Percentiles rank a stretch among this genome's conserved stretches.
Evolutionary conservation across 805 yeast species (phyloP).

Genomic region (Barnettozyma sp.): DNA sequence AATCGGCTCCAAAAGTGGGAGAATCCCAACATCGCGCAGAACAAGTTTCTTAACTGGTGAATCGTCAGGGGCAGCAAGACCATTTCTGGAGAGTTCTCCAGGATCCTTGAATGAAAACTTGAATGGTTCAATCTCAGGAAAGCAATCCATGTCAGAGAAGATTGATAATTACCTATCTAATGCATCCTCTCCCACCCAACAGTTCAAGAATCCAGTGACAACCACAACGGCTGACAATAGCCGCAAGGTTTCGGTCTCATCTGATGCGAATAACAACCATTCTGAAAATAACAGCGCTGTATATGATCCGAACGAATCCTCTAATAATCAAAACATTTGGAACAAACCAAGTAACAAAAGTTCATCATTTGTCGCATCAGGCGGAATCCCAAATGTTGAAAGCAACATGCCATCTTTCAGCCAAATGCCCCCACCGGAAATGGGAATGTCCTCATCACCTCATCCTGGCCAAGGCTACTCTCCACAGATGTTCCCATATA

Average conservation of each 20-base stretch:
- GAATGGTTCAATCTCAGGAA: conserved; percentile 14
- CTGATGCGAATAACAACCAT: conserved; percentile 23
- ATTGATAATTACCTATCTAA: conserved; percentile 47
- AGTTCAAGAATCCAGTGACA: conserved; percentile 23
- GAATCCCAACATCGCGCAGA: conserved; percentile 40
- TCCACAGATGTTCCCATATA: conserved; percentile 30
- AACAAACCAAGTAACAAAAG: conserved; percentile 38
- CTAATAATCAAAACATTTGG: conserved; percentile 44
- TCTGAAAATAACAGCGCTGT: conserved; percentile 32
- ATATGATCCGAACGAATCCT: conserved; percentile 24
- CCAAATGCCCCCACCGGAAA: conserved; percentile 8
- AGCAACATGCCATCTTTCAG: conserved; percentile 2
- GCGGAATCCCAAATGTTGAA: conserved; percentile 1
- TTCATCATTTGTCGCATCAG: conserved; percentile 27
- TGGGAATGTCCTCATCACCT: conserved; percentile 14
- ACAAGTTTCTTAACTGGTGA: conserved; percentile 40
- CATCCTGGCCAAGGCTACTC: conserved; percentile 22
- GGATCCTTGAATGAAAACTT: conserved; percentile 27
- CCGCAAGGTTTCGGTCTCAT: conserved; percentile 22
- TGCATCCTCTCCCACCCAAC: conserved; percentile 39
- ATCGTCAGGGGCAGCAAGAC: conserved; percentile 20
- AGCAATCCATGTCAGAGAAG: conserved; percentile 39
- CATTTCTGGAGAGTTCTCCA: conserved; percentile 23
- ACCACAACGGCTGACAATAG: conserved; percentile 5
- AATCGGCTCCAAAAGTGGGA: conserved; percentile 27